These are phyloP conservation scores for Leucocoprinus leucothites DNA, from an alignment of 768 basidiomycete species.

Conservation along the genomic window DNA sequence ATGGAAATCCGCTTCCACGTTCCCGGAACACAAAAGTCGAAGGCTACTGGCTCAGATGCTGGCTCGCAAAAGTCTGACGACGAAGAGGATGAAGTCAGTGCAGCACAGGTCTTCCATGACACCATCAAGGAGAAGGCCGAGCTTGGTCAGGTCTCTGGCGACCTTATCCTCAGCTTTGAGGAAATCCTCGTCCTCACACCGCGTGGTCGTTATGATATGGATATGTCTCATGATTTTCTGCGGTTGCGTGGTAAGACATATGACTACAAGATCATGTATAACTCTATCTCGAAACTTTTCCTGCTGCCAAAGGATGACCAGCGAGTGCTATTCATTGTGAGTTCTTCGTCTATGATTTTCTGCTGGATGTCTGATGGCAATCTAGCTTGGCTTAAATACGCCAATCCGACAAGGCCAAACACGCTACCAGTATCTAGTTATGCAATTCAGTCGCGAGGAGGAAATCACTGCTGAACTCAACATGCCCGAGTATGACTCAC, in stretches of 20 bases:
- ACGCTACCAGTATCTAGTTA: conserved; percentile 94
- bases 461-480: conserved; percentile 96
- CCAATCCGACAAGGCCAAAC: conserved; percentile 99
- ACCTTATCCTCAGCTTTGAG: conserved; percentile 91
- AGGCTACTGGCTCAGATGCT: conserved; percentile 63
- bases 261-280: conserved; percentile 96
- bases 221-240: conserved; percentile 95
- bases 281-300: conserved; percentile 84
- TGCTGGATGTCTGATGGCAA: not conserved
- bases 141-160: conserved; percentile 87
- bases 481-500: conserved; percentile 72
- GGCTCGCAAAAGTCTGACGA: conserved; percentile 71
- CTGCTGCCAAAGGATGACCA: conserved; percentile 95
- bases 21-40: conserved; percentile 65
- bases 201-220: conserved; percentile 95
- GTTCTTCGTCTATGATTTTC: conserved; percentile 22
- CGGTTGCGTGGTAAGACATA: conserved; percentile 98
- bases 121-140: conserved; percentile 95
- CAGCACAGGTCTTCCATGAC: conserved; percentile 97
- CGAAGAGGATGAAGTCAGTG: conserved; percentile 81
- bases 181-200: conserved; percentile 95
- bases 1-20: conserved; percentile 97
- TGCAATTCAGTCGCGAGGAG: conserved; percentile 97
- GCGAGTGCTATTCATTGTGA: conserved; percentile 91
- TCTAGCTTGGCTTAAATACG: conserved; percentile 81